Conservation (phyloP, 1,284 basidiomycete genomes). For the Ceratobasidium sp. region DNA sequence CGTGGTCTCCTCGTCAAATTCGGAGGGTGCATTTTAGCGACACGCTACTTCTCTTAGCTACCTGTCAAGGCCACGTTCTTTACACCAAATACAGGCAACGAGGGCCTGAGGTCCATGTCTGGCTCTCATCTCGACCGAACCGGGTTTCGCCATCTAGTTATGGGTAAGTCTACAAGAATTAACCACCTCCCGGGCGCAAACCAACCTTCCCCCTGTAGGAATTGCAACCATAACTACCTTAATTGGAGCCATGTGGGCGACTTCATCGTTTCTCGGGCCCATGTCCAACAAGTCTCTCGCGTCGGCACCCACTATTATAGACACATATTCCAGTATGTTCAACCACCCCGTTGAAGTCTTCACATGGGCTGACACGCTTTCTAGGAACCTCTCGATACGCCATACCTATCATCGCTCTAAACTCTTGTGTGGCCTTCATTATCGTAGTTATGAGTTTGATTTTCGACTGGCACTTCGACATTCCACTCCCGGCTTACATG, state of each 20-base stretch:
- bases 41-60: not conserved
- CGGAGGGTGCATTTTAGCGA: not conserved
- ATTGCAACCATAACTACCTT: constrained; percentile 20
- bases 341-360: not conserved
- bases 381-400: constrained; percentile 7
- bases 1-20: not conserved
- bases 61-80: no score
- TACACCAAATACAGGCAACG: not conserved
- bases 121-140: constrained; percentile 27
- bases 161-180: constrained; percentile 1
- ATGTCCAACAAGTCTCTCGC: not conserved
- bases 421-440: not conserved
- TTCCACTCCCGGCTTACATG: constrained; percentile 11
- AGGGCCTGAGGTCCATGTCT: not conserved
- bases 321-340: constrained; percentile 21
- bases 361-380: not conserved
- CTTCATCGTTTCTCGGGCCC: constrained; percentile 11
- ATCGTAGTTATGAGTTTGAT: constrained; percentile 12
- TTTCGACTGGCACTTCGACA: constrained; percentile 29
- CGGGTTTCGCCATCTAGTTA: constrained; percentile 29
- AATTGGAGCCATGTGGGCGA: constrained; percentile 7
- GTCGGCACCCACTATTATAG: not conserved
- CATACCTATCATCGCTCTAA: constrained; percentile 6
- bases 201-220: not conserved
- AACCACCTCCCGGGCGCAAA: not conserved